Evolutionary conservation across 2,329 filamentous ascomycete genomes (phyloP).

Genomic region (Teratosphaeriaceae sp.): DNA sequence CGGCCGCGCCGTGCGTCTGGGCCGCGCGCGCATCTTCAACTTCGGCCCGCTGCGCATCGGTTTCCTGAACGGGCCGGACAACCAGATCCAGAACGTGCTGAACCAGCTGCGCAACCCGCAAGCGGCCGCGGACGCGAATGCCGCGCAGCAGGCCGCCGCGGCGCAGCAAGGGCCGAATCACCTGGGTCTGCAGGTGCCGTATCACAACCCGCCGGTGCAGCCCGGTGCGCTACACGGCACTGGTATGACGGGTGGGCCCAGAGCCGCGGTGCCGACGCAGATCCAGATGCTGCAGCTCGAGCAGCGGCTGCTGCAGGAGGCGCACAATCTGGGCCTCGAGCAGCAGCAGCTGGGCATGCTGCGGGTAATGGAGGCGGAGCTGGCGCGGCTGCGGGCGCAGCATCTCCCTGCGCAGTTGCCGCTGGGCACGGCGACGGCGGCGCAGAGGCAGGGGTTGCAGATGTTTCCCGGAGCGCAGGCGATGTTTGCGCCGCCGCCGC

Average conservation of each 20-base stretch:
- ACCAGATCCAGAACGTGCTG: slow-evolving; percentile 37
- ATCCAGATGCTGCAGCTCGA: slow-evolving; percentile 60
- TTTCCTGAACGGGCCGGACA: slow-evolving; percentile 53
- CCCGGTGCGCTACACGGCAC: slow-evolving; percentile 4
- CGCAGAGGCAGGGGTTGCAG: slow-evolving; percentile 4
- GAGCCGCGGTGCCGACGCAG: slow-evolving; percentile 40
- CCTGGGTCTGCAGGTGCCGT: slow-evolving; percentile 21
- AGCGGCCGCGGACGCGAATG: slow-evolving; percentile 9
- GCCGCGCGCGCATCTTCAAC: slow-evolving; percentile 51
- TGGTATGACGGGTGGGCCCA: slow-evolving; percentile 8
- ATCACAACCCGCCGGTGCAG: slow-evolving; percentile 12
- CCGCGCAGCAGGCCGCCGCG: not conserved
- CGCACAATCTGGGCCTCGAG: slow-evolving; percentile 54
- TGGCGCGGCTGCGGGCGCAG: slow-evolving; percentile 54
- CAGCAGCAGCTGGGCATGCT: slow-evolving; percentile 64
- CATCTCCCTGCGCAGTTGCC: slow-evolving; percentile 18
- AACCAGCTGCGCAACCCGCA: slow-evolving; percentile 24
- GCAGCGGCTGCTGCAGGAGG: slow-evolving; percentile 61
- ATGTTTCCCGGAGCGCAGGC: not conserved
- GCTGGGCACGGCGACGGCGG: slow-evolving; percentile 10
- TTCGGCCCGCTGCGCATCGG: slow-evolving; percentile 69
- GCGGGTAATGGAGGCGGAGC: slow-evolving; percentile 60
- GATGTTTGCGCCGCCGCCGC: slow-evolving; percentile 17
- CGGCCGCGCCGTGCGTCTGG: slow-evolving; percentile 29
- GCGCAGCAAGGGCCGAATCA: slow-evolving; percentile 34